A percentile compares a stretch with the other conserved stretches of the same genome.
phyloP scores from a whole-genome alignment of 176 grass and related monocot genomes.

The Poa annua region DNA sequence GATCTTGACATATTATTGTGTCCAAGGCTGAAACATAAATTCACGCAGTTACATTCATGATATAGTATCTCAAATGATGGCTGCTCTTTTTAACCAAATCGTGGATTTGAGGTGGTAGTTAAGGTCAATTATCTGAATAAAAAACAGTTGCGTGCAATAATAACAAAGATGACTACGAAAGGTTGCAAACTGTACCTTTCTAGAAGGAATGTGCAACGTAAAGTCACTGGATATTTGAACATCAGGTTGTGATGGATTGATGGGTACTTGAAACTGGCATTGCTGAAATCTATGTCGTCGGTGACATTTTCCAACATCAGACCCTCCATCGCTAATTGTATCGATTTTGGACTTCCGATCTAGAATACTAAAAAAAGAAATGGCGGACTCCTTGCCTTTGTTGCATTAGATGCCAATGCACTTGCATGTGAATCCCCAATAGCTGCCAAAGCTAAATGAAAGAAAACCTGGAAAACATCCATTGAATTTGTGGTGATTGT shows the following conservation, averaged over 20 bases:
- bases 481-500: slow-evolving; percentile 7
- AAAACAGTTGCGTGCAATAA: background rate
- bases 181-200: slow-evolving; percentile 51
- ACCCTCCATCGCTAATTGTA: slow-evolving; percentile 44
- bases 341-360: slow-evolving; percentile 67
- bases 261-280: slow-evolving; percentile 73
- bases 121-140: background rate
- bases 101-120: background rate
- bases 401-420: slow-evolving; percentile 50
- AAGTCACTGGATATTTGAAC: slow-evolving; percentile 66
- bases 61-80: background rate
- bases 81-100: background rate
- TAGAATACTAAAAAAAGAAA: slow-evolving; percentile 68
- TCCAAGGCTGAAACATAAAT: background rate
- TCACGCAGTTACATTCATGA: too few species aligned
- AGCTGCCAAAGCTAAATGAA: slow-evolving; percentile 53
- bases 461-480: slow-evolving; percentile 54
- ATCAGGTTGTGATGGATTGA: slow-evolving; percentile 52
- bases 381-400: slow-evolving; percentile 62
- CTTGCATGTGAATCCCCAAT: slow-evolving; percentile 50
- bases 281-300: slow-evolving; percentile 56
- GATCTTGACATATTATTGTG: background rate
- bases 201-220: slow-evolving; percentile 53
- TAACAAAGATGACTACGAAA: background rate
- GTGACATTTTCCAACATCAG: slow-evolving; percentile 35